phyloP scores from a whole-genome alignment of 257 asterid genomes.

The Eustoma russellianum region DNA sequence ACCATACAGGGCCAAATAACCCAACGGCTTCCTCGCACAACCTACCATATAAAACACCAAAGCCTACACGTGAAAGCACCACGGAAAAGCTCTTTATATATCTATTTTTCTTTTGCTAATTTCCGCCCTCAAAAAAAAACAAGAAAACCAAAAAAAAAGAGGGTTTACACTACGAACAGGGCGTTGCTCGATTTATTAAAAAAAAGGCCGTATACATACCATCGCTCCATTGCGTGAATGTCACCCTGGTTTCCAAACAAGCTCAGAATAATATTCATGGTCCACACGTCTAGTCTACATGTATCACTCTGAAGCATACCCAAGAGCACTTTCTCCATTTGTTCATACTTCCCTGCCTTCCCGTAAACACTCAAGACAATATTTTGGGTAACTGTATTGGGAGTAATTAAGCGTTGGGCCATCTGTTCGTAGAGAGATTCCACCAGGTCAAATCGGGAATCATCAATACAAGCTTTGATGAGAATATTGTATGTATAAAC shows the following conservation, averaged over 20 bases:
- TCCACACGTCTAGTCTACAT: constrained; percentile 75
- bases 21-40: too few species aligned
- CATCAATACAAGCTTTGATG: constrained; percentile 78
- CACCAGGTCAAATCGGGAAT: constrained; percentile 56
- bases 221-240: constrained; percentile 83
- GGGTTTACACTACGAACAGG: too few species aligned
- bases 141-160: too few species aligned
- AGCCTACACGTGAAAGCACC: too few species aligned
- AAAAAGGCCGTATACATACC: too few species aligned
- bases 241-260: constrained; percentile 76
- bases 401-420: constrained; percentile 49
- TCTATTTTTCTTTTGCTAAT: too few species aligned
- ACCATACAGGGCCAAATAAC: too few species aligned
- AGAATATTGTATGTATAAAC: constrained; percentile 69
- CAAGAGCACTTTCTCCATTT: constrained; percentile 72
- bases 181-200: too few species aligned
- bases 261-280: constrained; percentile 75
- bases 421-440: constrained; percentile 62
- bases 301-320: constrained; percentile 56
- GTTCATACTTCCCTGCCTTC: constrained; percentile 65
- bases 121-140: too few species aligned
- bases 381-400: constrained; percentile 86
- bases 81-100: too few species aligned
- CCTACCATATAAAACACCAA: too few species aligned
- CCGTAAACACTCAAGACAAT: constrained; percentile 82